Base-by-base conservation (phyloP, 257 asterid species). In the Osmanthus fragrans region DNA sequence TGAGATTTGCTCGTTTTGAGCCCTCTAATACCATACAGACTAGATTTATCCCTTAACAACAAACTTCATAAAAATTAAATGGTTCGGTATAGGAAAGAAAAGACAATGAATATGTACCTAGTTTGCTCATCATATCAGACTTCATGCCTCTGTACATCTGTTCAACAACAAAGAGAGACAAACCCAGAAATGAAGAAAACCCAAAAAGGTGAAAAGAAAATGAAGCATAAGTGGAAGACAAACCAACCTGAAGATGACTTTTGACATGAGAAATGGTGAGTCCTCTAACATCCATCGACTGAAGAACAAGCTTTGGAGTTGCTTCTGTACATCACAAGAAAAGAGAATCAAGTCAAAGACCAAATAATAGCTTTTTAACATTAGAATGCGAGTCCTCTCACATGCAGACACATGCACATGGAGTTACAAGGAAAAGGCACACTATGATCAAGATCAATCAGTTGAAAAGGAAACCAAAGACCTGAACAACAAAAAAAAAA, bases 131-230 rank as follows among this genome's bases (percentile, higher is more conserved):
- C 45, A 77, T 77, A 66, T 90, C 95, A 82, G 12, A 81, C 92
- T 83, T 92, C 92, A 90, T 92, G 92, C 97, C 86, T 82, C 97
- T 87, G 74, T 90, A 92, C 98, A 94, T 94, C 98, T 93, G 80
- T 76, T 73, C 5, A 23, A 15, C 23, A 10, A 71, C 32, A 18
- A 7, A 21, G 1, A 5, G 7, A 3, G 4, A 72, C 7, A 6
- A 19, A 21, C 19, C 19, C 8, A 21, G 34, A 60, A 76, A 37
- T 68, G 3, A 36, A 56, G 30, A 36, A 70, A 11, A 47, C 70
- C 11, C 9, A 63, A 3, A 45, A 34, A 2, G 19, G 4, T 15
- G 39, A 36, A 4, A 32, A 42, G 39, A 16, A 21, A 68, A 10
- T 40, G 13, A 40, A 45, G 15, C 18, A 6, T 12, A 66, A 25